Conservation (phyloP, 805 yeast genomes). For the Teunomyces stri region DNA sequence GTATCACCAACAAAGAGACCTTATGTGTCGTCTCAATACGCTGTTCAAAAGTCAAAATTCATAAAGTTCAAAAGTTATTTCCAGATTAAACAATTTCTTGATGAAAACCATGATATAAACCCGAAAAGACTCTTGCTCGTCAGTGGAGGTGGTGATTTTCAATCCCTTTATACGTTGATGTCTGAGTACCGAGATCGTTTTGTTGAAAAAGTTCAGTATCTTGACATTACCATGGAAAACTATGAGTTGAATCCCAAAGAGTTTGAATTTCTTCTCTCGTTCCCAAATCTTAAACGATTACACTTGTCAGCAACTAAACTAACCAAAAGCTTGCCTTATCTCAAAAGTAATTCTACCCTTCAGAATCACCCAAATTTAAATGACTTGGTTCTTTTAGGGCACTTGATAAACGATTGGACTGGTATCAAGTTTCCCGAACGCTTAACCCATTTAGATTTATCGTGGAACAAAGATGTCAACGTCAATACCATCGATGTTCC, state of each 20-base stretch:
- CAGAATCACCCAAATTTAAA: constrained; percentile 14
- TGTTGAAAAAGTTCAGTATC: constrained; percentile 5
- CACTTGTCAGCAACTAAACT: constrained; percentile 28
- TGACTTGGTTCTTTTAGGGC: constrained; percentile 33
- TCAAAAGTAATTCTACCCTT: constrained; percentile 7
- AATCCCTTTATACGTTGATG: constrained; percentile 24
- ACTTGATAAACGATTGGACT: constrained; percentile 29
- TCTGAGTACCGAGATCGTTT: constrained; percentile 17
- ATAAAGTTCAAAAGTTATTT: constrained; percentile 21
- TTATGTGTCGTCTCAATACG: constrained; percentile 7
- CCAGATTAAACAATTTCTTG: constrained; percentile 33
- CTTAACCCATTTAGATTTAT: constrained; percentile 30
- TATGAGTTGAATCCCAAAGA: constrained; percentile 18
- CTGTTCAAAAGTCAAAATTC: constrained; percentile 5
- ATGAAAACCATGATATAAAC: constrained; percentile 23
- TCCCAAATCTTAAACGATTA: constrained; percentile 25
- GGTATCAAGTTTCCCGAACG: constrained; percentile 22
- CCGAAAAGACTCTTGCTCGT: constrained; percentile 27
- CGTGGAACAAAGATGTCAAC: constrained; percentile 30
- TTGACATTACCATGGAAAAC: constrained; percentile 31
- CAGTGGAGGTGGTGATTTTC: constrained; percentile 29
- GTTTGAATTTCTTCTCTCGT: constrained; percentile 20
- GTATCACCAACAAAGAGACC: constrained; percentile 30
- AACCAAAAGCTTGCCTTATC: constrained; percentile 5
- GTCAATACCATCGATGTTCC: constrained; percentile 25